phyloP scores from a whole-genome alignment of 257 asterid genomes.

The Gardenia jasminoides region DNA sequence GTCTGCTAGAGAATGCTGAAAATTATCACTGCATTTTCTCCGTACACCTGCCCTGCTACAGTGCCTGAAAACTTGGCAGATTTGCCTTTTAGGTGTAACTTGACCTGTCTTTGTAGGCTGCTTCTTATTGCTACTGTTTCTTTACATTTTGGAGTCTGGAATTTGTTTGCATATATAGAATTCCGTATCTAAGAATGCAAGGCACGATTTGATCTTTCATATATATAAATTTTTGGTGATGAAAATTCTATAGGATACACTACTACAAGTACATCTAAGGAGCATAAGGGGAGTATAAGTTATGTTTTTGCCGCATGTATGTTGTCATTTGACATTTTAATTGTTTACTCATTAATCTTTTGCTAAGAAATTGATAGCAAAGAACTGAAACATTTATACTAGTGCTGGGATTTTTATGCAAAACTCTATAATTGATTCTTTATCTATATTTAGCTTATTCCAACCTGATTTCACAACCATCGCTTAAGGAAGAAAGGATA shows the following conservation, averaged over 20 bases:
- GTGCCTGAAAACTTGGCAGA: slow-evolving; percentile 7
- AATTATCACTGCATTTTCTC: neutral
- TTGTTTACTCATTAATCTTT: neutral
- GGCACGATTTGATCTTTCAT: neutral
- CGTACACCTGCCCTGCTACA: slow-evolving; percentile 13
- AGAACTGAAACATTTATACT: neutral
- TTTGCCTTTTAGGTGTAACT: neutral
- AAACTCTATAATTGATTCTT: neutral
- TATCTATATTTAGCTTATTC: neutral
- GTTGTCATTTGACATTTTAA: neutral
- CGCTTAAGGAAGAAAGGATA: neutral
- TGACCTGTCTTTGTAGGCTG: neutral
- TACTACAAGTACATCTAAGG: neutral
- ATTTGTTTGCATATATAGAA: neutral
- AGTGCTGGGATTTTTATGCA: neutral
- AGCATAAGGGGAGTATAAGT: no score
- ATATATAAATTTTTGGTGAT: neutral
- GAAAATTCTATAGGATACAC: neutral
- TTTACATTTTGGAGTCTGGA: neutral
- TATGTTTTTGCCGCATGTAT: neutral
- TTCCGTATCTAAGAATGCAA: neutral
- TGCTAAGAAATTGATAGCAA: neutral
- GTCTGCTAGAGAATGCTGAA: slow-evolving; percentile 9
- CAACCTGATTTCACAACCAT: neutral
- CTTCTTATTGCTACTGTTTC: slow-evolving; percentile 8